A percentile compares a stretch with the other conserved stretches of the same genome.
Conservation (phyloP, 257 asterid genomes). For the Lycium barbarum region DNA sequence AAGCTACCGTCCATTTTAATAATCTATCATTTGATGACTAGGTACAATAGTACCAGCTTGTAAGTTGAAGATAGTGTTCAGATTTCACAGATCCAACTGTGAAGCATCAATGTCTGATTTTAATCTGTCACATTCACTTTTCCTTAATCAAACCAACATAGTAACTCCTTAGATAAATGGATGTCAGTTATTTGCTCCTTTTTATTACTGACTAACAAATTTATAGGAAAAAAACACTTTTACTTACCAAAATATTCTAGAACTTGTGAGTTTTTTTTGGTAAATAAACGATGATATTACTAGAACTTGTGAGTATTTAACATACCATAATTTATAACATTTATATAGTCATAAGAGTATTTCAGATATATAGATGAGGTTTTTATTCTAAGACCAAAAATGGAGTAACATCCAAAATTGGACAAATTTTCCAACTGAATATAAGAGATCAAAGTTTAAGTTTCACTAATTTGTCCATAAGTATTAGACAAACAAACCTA, state of each 20-base stretch:
- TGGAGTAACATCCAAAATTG: background rate
- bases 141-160: constrained; percentile 39
- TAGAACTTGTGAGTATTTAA: too few species aligned
- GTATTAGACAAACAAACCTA: too few species aligned
- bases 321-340: too few species aligned
- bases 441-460: constrained; percentile 32
- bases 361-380: too few species aligned
- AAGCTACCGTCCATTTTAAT: constrained; percentile 30
- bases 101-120: constrained; percentile 45
- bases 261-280: too few species aligned
- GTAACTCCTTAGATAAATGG: constrained; percentile 19
- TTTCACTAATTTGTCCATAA: constrained; percentile 32
- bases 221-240: too few species aligned
- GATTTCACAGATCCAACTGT: constrained; percentile 10
- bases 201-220: too few species aligned
- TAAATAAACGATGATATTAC: too few species aligned
- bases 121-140: constrained; percentile 2
- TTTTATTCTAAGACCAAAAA: too few species aligned
- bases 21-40: background rate
- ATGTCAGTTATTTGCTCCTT: background rate
- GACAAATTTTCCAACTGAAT: too few species aligned
- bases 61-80: constrained; percentile 18
- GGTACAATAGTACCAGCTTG: constrained; percentile 32
- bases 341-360: too few species aligned
- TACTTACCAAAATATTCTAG: too few species aligned